Evolutionary conservation across 2,329 filamentous ascomycete species (phyloP).

Genomic region (Fusarium lateritium): DNA sequence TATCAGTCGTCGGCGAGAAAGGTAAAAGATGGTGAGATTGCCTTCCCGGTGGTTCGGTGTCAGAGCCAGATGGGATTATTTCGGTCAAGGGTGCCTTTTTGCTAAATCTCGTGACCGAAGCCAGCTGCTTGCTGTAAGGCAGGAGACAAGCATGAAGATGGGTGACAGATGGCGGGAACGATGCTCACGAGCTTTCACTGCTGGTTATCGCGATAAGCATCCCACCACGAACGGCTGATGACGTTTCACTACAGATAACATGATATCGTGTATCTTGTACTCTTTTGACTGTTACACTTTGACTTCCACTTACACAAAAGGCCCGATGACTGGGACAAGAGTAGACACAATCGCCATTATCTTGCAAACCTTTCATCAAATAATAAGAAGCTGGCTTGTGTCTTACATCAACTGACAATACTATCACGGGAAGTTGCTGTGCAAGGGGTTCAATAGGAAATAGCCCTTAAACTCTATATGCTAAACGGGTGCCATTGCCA

Average conservation of each 20-base stretch:
- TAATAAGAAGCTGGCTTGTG: background rate
- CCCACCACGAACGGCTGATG: constrained; percentile 9
- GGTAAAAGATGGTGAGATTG: constrained; percentile 21
- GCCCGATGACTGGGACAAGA: background rate
- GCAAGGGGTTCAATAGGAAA: background rate
- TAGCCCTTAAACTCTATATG: background rate
- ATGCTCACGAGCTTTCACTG: constrained; percentile 12
- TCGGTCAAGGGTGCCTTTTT: background rate
- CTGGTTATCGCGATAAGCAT: constrained; percentile 44
- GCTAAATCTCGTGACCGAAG: constrained; percentile 10
- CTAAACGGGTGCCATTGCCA: background rate
- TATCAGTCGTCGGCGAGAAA: constrained; percentile 17
- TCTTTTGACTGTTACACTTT: background rate
- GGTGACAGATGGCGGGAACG: constrained; percentile 7
- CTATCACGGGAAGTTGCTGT: background rate
- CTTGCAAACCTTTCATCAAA: background rate
- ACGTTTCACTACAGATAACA: constrained; percentile 11
- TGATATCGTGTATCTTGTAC: constrained; percentile 3
- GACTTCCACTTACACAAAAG: background rate
- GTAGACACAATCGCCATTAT: background rate
- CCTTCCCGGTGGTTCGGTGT: constrained; percentile 1
- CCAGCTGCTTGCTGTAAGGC: background rate
- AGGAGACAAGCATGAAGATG: constrained; percentile 12
- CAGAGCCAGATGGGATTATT: no score
- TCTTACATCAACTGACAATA: background rate